A percentile compares a stretch with the other conserved stretches of the same genome.
Conservation (phyloP, 1,139 yeast genomes). For the Kurtzmaniella quercitrusa region DNA sequence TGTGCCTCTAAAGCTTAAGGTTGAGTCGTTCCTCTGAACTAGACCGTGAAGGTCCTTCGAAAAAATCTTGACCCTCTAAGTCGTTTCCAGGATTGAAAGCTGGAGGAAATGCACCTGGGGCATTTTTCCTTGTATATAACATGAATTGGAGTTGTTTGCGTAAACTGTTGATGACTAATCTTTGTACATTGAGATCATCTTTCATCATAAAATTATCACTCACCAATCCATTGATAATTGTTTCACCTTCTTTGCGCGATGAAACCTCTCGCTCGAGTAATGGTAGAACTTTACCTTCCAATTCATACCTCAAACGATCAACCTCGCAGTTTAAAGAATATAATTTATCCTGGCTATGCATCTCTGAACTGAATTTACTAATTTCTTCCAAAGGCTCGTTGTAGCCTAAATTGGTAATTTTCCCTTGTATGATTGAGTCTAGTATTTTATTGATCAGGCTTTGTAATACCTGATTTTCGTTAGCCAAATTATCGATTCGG, state of each 20-base stretch:
- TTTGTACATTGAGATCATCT: constrained; percentile 47
- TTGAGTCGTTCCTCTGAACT: constrained; percentile 38
- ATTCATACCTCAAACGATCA: constrained; percentile 38
- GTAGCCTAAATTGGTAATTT: constrained; percentile 49
- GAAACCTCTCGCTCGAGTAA: constrained; percentile 29
- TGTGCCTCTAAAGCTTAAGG: constrained; percentile 19
- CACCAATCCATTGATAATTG: constrained; percentile 34
- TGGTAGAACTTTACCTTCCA: constrained; percentile 39
- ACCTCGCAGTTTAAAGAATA: constrained; percentile 34
- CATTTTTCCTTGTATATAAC: constrained; percentile 31
- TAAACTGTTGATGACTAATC: constrained; percentile 42
- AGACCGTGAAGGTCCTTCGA: constrained; percentile 23
- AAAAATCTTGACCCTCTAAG: constrained; percentile 11
- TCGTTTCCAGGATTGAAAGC: not conserved
- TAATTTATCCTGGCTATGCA: constrained; percentile 28
- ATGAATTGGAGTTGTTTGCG: constrained; percentile 52
- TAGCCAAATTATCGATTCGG: constrained; percentile 16
- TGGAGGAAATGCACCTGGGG: not conserved
- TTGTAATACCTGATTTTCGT: constrained; percentile 31
- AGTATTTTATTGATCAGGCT: constrained; percentile 44
- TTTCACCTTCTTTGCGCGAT: constrained; percentile 30
- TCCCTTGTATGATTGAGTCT: constrained; percentile 49
- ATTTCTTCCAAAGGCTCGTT: constrained; percentile 46
- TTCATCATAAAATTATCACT: constrained; percentile 43
- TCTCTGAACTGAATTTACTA: constrained; percentile 18